Percentiles rank a stretch among this genome's conserved stretches.
Evolutionary conservation across 345 rosid species (phyloP).

Genomic region (Brassica cretica): DNA sequence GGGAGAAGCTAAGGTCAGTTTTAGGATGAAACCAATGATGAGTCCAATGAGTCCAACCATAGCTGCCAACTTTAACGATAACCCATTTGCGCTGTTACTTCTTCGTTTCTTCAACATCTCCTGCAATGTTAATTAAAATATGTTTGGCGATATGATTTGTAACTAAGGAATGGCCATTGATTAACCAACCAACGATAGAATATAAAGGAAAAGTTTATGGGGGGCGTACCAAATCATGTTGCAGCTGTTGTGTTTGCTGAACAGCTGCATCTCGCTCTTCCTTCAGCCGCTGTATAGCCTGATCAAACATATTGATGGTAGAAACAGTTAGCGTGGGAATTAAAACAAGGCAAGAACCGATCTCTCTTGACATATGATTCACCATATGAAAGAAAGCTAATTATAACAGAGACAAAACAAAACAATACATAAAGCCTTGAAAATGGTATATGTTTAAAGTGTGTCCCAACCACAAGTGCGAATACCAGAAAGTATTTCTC

Average conservation of each 20-base stretch:
- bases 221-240: constrained; percentile 71
- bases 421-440: no score
- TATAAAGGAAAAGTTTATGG: constrained; percentile 5
- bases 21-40: constrained; percentile 72
- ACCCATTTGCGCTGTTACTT: constrained; percentile 51
- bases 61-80: constrained; percentile 72
- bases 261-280: constrained; percentile 82
- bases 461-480: no score
- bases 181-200: not conserved
- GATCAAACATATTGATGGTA: constrained; percentile 34
- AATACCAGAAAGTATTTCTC: no score
- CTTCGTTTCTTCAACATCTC: constrained; percentile 65
- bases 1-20: constrained; percentile 53
- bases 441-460: no score
- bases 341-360: not conserved
- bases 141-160: not conserved
- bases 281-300: constrained; percentile 69
- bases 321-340: not conserved
- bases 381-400: constrained; percentile 12
- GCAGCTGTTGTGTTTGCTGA: constrained; percentile 72
- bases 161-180: not conserved
- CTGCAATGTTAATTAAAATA: constrained; percentile 40
- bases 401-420: not conserved
- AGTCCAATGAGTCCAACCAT: constrained; percentile 81
- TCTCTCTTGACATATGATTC: constrained; percentile 9